Conservation (phyloP, 345 rosid species). For the Linum lewisii region DNA sequence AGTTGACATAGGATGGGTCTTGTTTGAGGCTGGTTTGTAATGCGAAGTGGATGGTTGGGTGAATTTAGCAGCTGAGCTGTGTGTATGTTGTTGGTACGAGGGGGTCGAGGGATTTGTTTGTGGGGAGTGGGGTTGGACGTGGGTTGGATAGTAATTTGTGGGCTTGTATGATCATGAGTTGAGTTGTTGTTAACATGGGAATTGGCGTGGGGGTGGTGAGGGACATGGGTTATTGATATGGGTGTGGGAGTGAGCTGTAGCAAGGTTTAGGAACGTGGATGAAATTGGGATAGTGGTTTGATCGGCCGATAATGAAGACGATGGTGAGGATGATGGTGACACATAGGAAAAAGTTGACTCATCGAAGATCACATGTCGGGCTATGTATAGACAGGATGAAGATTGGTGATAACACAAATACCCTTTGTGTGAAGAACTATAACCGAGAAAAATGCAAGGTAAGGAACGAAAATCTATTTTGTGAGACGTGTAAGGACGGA, state of each 20-base stretch:
- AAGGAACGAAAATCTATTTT: not conserved
- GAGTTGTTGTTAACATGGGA: too few species aligned
- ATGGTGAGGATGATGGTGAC: not conserved
- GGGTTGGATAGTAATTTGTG: too few species aligned
- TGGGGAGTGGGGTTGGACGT: too few species aligned
- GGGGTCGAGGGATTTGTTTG: too few species aligned
- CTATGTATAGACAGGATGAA: not conserved
- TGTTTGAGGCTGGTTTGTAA: not conserved
- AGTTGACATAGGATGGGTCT: not conserved
- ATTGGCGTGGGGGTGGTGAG: too few species aligned
- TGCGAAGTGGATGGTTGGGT: not conserved
- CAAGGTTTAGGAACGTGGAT: too few species aligned
- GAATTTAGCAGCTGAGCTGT: not conserved
- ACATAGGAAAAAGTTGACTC: not conserved
- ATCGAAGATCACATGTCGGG: not conserved
- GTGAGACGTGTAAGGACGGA: not conserved
- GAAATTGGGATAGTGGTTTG: too few species aligned
- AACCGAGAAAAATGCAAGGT: not conserved
- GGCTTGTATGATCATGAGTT: too few species aligned
- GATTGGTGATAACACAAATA: not conserved
- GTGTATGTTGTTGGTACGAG: not conserved
- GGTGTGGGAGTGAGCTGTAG: not conserved
- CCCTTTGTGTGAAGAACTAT: not conserved
- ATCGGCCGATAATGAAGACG: not conserved
- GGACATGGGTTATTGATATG: not conserved